Base-by-base conservation (phyloP, 495 filamentous ascomycete species). In the Aspergillus leporis region DNA sequence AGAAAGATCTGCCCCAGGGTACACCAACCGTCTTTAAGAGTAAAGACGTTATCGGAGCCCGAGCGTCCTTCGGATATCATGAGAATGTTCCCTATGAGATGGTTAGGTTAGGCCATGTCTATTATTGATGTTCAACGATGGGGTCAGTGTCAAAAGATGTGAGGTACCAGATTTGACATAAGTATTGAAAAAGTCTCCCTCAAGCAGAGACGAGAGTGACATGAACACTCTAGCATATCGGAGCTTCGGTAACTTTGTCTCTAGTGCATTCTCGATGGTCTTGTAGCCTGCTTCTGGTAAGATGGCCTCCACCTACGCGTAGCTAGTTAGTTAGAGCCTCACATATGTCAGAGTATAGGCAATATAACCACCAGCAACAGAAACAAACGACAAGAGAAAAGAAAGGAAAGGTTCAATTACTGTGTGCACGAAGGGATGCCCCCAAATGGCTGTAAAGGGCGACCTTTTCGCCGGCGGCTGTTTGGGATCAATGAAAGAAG, bases 51-150 rank as follows among this genome's bases (percentile, higher is more conserved):
- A 65, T 96, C 91, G 10, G 89, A 82, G n/a, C 87, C 90, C 41
- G 84, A 76, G 22, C 83, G 80, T 28, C 94, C 94, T 68, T 96
- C 88, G 0, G 95, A 97, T 16, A 96, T 84, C 90, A 98, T 94
- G 66, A 95, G 70, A 61, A 96, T 80, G 68, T 92, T 88, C 19
- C 94, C 93, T 96, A 56, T 28, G 45, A 23, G 23, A 13, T 23
- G 4, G 22, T 48, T 65, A 45, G 60, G 51, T 50, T 2, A 5
- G 13, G 8, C 10, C 30, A 7, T 34, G 30, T 34, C 22, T n/a
- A 34, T 12, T 43, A 9, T 31, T 23, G 10, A 55, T 36, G 22
- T 28, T 19, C n/a, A 23, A 40, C 32, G 36, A 53, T 4, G 0
- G 19, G 21, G 10, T 34, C 10, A 22, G 40, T 13, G 18, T 30